phyloP scores from a whole-genome alignment of 306 rosid genomes.

The Glycine tomentella region DNA sequence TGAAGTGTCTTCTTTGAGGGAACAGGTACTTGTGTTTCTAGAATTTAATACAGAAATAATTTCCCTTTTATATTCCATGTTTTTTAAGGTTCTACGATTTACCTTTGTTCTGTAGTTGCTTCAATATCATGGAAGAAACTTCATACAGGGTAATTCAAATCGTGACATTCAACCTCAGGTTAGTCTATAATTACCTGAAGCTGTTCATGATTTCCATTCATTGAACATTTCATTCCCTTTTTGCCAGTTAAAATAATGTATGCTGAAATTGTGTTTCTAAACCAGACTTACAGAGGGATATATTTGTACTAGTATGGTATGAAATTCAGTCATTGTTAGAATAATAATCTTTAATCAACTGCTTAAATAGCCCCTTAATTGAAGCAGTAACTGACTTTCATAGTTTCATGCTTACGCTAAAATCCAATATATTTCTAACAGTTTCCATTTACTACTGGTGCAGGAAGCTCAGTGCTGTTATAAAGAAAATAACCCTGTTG shows the following conservation, averaged over 20 bases:
- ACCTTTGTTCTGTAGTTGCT: constrained; percentile 66
- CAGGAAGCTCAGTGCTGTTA: constrained; percentile 55
- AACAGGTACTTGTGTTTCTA: constrained; percentile 66
- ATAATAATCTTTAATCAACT: constrained; percentile 8
- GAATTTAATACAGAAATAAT: constrained; percentile 31
- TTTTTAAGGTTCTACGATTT: constrained; percentile 31
- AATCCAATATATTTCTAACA: constrained; percentile 23
- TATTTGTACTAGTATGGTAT: constrained; percentile 30
- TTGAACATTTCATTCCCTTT: constrained; percentile 23
- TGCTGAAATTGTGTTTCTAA: constrained; percentile 27
- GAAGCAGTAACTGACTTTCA: constrained; percentile 23
- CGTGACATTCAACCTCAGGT: constrained; percentile 66
- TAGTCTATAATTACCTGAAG: constrained; percentile 24
- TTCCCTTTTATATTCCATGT: constrained; percentile 39
- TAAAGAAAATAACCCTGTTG: constrained; percentile 53
- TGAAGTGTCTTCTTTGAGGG: constrained; percentile 76
- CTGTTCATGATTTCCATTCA: constrained; percentile 30
- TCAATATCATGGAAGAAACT: constrained; percentile 71
- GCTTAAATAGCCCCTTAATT: background rate
- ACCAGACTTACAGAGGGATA: constrained; percentile 18
- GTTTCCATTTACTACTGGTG: constrained; percentile 37
- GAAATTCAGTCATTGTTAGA: background rate
- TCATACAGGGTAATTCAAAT: constrained; percentile 50
- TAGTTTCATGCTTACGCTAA: background rate
- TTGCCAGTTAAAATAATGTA: constrained; percentile 11